Evolutionary conservation across 2,329 filamentous ascomycete genomes (phyloP), one percentile per base, ranked within the genome.

Genomic region (Ceratocystis huliohia): DNA sequence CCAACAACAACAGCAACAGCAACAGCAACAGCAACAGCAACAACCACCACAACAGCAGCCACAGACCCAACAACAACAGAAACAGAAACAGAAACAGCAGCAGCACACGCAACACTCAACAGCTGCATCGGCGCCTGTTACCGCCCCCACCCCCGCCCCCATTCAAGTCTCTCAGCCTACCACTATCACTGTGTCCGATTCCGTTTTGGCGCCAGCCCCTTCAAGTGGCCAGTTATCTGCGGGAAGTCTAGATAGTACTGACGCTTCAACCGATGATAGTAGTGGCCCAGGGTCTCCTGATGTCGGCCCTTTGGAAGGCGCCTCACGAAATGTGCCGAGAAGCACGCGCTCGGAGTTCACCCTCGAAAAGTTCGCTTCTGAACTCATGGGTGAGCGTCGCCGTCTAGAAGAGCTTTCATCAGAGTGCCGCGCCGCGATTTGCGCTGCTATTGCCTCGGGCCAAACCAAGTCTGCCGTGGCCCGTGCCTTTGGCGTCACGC

Each of bases 401-500:
- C 67, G 67, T 22, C 45, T 68, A 5, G 67, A 68, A 33, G 67
- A 68, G 45, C 65, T 68, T 17, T 65, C 65, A 6, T 67, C 67
- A 25, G 67, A 68, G 44, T 66, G 62, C 45, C 67, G 67, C 3
- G 67, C 67, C 37, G 67, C 67, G 1, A 68, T 68, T 41, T 68
- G 67, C 22, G 67, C 67, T 48, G 65, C 67, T 44, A 66, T 68
- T 59, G 67, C 67, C 33, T 53, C 67, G 17, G 67, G 67, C 5
- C 62, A 68, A 50, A 65, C 62, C 22, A 68, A 68, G 50, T 65
- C 67, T 13, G 65, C 67, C n/a, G 67, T 68, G 7, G 67, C 67
- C 10, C 67, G 67, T 50, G 67, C 67, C 8, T 68, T 68, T 63
- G 67, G 67, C 13, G 67, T 68, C 20, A 68, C 67, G 30, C 67